A percentile compares a stretch with the other conserved stretches of the same genome.
Evolutionary conservation across 176 grass and related monocot genomes (phyloP).

Genomic region (Hsuehochloa calcarea): DNA sequence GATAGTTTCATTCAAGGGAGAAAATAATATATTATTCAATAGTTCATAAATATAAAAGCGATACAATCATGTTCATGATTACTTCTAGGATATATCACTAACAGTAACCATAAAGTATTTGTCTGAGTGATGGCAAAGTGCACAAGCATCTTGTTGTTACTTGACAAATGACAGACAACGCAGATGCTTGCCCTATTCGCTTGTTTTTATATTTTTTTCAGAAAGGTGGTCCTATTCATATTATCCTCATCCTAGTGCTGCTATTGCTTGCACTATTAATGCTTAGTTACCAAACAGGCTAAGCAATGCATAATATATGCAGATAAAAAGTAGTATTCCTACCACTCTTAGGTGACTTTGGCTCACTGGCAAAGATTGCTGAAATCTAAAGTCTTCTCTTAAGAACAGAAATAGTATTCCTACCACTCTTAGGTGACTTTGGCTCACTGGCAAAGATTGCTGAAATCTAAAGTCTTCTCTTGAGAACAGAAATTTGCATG

Average conservation of each 20-base stretch:
- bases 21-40: too few relatives aligned
- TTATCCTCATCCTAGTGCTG: conserved; percentile 7
- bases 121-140: conserved; percentile 31
- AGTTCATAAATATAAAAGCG: too few relatives aligned
- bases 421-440: not conserved
- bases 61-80: too few relatives aligned
- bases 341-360: not conserved
- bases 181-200: not conserved
- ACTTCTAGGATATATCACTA: too few relatives aligned
- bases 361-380: not conserved
- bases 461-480: not conserved
- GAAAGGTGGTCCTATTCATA: not conserved
- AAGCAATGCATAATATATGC: not conserved
- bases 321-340: not conserved
- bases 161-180: conserved; percentile 27
- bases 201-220: not conserved
- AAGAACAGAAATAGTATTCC: not conserved
- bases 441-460: not conserved
- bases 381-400: not conserved
- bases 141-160: conserved; percentile 32
- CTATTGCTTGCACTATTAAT: not conserved
- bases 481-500: not conserved
- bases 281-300: not conserved
- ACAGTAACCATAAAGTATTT: not conserved
- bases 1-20: too few relatives aligned